phyloP scores from a whole-genome alignment of 2,329 filamentous ascomycete genomes.

The Phyllosticta citriasiana region DNA sequence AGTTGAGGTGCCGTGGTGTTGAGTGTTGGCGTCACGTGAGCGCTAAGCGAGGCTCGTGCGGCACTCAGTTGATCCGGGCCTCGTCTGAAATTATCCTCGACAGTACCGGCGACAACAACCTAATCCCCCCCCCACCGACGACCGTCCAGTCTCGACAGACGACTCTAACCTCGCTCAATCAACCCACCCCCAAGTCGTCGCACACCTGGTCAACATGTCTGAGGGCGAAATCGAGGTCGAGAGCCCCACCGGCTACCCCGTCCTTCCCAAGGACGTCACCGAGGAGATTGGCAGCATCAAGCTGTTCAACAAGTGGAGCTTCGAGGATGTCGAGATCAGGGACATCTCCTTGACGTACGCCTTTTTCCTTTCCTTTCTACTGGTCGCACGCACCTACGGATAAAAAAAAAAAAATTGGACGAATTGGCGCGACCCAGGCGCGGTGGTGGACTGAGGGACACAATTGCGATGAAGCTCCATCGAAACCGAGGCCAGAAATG shows the following conservation, averaged over 20 bases:
- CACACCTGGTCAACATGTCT: slow-evolving; percentile 62
- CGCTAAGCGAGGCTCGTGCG: slow-evolving; percentile 9
- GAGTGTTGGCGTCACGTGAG: slow-evolving; percentile 1
- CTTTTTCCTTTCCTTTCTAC: not conserved
- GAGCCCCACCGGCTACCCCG: slow-evolving; percentile 61
- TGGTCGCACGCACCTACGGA: slow-evolving; percentile 7
- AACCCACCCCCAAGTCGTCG: slow-evolving; percentile 3
- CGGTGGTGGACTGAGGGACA: not conserved
- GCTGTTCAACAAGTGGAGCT: slow-evolving; percentile 97
- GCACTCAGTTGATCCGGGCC: slow-evolving; percentile 9
- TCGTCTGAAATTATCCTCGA: slow-evolving; percentile 11
- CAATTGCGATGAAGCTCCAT: not conserved
- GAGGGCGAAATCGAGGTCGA: slow-evolving; percentile 94
- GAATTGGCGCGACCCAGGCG: slow-evolving; percentile 6
- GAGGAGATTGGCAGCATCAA: slow-evolving; percentile 86
- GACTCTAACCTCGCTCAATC: not conserved
- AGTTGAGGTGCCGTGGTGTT: not conserved
- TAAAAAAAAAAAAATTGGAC: slow-evolving; percentile 8
- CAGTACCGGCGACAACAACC: slow-evolving; percentile 12
- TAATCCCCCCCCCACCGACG: slow-evolving; percentile 9
- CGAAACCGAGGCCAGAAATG: slow-evolving; percentile 13
- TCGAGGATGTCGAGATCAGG: slow-evolving; percentile 98
- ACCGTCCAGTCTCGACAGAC: not conserved
- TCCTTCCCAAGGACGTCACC: slow-evolving; percentile 88
- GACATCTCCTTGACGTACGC: slow-evolving; percentile 99